phyloP scores from a whole-genome alignment of 768 basidiomycete species.

The Mycena olivaceomarginata region DNA sequence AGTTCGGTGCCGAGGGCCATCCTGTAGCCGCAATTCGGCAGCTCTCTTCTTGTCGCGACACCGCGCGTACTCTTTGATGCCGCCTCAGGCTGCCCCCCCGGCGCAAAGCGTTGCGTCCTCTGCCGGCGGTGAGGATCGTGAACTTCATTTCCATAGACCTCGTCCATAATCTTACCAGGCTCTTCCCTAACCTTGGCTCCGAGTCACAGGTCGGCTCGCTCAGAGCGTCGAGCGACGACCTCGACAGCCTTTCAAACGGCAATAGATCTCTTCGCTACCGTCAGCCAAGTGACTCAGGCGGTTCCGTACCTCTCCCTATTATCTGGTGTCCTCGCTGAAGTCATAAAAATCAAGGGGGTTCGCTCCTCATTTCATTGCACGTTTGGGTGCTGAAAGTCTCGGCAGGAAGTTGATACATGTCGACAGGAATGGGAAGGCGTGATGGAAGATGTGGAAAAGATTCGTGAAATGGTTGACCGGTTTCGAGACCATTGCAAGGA shows the following conservation, averaged over 20 bases:
- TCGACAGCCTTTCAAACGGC: neutral
- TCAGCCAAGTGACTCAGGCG: neutral
- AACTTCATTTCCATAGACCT: neutral
- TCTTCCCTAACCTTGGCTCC: neutral
- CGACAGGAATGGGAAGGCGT: neutral
- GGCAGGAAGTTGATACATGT: neutral
- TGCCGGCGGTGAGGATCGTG: neutral
- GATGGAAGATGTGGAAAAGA: neutral
- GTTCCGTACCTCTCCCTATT: neutral
- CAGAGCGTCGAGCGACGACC: neutral
- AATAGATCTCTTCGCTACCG: neutral
- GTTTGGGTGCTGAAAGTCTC: neutral
- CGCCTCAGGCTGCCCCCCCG: neutral
- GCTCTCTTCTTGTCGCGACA: neutral
- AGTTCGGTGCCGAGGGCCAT: neutral
- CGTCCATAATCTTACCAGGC: neutral
- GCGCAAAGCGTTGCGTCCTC: neutral
- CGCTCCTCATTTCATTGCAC: neutral
- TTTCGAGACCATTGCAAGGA: neutral
- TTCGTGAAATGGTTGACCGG: neutral
- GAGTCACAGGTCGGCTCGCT: neutral
- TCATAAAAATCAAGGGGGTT: neutral
- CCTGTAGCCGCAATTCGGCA: neutral
- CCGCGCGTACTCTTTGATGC: neutral
- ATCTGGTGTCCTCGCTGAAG: neutral